Evolutionary conservation across 2,329 filamentous ascomycete species (phyloP).

Genomic region (Scopulariopsis brevicaulis): DNA sequence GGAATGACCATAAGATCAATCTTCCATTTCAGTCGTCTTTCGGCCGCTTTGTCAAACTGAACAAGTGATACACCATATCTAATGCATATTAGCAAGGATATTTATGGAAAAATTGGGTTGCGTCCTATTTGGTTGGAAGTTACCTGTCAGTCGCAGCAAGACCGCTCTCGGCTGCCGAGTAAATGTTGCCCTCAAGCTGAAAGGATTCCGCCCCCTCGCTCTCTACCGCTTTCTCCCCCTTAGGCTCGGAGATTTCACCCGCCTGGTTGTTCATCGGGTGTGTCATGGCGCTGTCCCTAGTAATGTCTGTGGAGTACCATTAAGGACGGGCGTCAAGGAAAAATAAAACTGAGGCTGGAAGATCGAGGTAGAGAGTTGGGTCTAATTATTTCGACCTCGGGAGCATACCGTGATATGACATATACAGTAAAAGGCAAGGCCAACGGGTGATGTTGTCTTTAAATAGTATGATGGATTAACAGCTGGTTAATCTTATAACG

Average conservation of each 20-base stretch:
- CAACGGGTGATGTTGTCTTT: not conserved
- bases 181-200: slow-evolving; percentile 1
- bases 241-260: not conserved
- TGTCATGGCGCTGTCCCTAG: not conserved
- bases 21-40: slow-evolving; percentile 31
- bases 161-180: no score
- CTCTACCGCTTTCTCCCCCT: not conserved
- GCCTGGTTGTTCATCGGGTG: not conserved
- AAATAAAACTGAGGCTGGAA: no score
- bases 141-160: no score
- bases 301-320: not conserved
- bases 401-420: not conserved
- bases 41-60: slow-evolving; percentile 7
- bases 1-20: slow-evolving; percentile 48
- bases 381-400: not conserved
- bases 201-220: not conserved
- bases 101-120: no score
- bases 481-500: not conserved
- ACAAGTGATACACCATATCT: no score
- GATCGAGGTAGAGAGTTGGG: no score
- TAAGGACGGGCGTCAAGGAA: not conserved
- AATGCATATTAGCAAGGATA: no score
- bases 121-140: no score
- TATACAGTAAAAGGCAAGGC: not conserved
- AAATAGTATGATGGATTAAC: not conserved